Base-by-base conservation (phyloP, 1,139 yeast species). In the Yamadazyma mexicana region DNA sequence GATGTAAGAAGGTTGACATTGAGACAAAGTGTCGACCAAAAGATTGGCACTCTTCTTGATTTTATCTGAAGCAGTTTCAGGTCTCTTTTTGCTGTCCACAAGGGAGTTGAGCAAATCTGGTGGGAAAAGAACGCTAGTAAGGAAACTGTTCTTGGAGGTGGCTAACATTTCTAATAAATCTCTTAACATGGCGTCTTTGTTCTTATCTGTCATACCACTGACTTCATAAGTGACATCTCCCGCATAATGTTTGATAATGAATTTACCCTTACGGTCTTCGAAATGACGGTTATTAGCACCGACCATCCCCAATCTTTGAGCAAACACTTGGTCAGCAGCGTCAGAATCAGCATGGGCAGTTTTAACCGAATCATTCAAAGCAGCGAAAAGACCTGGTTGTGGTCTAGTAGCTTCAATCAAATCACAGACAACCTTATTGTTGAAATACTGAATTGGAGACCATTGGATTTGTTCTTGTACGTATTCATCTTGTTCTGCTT, bases 261-360 rank as follows among this genome's bases (percentile, higher is more conserved):
- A 94, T 60, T 92, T 91, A 33, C 83, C 81, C 49, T 87, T 83
- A 55, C 98, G 82, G 52, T 87, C 80, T 57, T 91, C 97, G 56
- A 94, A 89, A 62, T 94, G 95, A 30, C 86, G 83, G 61, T 91
- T 91, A 27, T 77, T 66, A 3, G 91, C 73, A 17, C 77, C 77
- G 43, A 94, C 87, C 81, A 88, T 75, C 49, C 89, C 87, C 54
- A 92, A 74, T 64, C 98, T 78, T 71, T 89, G 96, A 26, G 94
- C 87, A 64, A 94, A 94, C 2, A 95, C 88, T 66, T 89, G 96
- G 62, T 94, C 99, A 0, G 98, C 98, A 10, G 98, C 98, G 42
- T 73, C 78, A 1, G 97, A 86, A 59, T 94, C 98, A 2, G 99
- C 99, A 62, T 94, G 98, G 0, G 98, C 98, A 14, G 98, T 94